Evolutionary conservation across 305 asterid genomes (phyloP), one percentile per base, ranked within the genome.

Genomic region (Caryopteris hybrid): DNA sequence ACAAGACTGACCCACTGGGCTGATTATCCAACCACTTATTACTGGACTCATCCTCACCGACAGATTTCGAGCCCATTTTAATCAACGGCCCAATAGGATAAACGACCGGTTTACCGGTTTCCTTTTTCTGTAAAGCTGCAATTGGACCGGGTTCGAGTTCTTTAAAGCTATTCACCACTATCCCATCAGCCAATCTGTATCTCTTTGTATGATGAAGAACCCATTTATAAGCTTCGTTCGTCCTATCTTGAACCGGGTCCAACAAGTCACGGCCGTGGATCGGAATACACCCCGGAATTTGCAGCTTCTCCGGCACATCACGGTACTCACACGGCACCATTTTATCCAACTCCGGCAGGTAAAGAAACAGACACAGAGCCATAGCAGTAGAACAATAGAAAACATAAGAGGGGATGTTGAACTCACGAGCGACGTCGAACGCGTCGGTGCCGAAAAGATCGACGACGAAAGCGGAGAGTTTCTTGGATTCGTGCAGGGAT

Each of bases 371-470:
- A 0, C 86, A 91, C 46, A 93, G 64, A 4, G 58, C 64, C 81
- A 83, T 79, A 56, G 95, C 96, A 1, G 87, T 77, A 4, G 99
- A 50, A 4, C 96, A 91, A 48, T 0, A 91, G 73, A 93, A 93
- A 17, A 91, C 66, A 34, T 84, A 91, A 0, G 74, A 61, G 0
- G 96, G 81, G n/a, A 91, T 45, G 0, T 63, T 14, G 54, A 87
- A 73, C 18, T 91, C 89, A 0, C 6, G 12, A 0, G 96, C 94
- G 6, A 76, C 81, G 9, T 88, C 96, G 34, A 93, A 87, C 2
- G 76, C 92, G 69, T 93, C 96, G 8, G 96, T 84, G 10, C 88
- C 96, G 57, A 93, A 93, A 5, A 93, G 83, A 53, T 93, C 99
- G 43, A 82, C 89, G 5, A 88, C 86, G 2, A 93, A 66, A 8